Base-by-base conservation (phyloP, 2,329 filamentous ascomycete genomes). In the Ophiostoma himal-ulmi region DNA sequence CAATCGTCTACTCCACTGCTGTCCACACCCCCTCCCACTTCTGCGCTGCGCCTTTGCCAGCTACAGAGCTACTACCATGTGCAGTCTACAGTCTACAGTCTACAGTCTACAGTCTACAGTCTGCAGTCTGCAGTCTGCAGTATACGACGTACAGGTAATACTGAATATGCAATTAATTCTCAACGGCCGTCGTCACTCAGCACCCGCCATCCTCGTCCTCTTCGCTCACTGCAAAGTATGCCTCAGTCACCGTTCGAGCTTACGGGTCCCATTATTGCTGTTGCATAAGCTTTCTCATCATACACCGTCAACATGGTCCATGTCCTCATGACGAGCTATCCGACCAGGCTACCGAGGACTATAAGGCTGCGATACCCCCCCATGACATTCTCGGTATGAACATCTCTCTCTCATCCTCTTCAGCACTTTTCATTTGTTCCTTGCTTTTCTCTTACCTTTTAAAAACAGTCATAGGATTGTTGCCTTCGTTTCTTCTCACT, bases 351-450 rank as follows among this genome's bases (percentile, higher is more conserved):
- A 74, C 75, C 79, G 78, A 41, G 54, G 54, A 54, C 62, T 86
- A 86, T 86, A 86, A 86, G 84, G 83, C 81, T 83, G 76, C 81
- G 80, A 84, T 84, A 79, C 77, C 82, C 78, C 71, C 70, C 62
- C 72, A 30, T 44, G 48, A 48, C 70, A 77, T 34, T 75, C 75
- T 75, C 71, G 69, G 70, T 70, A 73, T 75, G 75, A 75, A 72
- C 74, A 74, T 74, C 72, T 71, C 69, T 17, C 71, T 20, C 17
- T 20, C 44, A 71, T 75, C 75, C 44, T 73, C 73, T 44, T 68
- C 71, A 72, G 67, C 44, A 68, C 73, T 66, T 74, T 75, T 75
- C 74, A 74, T 75, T 76, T 74, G 73, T 75, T 74, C 74, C 44
- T 72, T 73, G 36, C 7, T 36, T 37, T 64, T n/a, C 34, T 34